phyloP scores from a whole-genome alignment of 1,284 basidiomycete species.

The Coniferiporia weirii region DNA sequence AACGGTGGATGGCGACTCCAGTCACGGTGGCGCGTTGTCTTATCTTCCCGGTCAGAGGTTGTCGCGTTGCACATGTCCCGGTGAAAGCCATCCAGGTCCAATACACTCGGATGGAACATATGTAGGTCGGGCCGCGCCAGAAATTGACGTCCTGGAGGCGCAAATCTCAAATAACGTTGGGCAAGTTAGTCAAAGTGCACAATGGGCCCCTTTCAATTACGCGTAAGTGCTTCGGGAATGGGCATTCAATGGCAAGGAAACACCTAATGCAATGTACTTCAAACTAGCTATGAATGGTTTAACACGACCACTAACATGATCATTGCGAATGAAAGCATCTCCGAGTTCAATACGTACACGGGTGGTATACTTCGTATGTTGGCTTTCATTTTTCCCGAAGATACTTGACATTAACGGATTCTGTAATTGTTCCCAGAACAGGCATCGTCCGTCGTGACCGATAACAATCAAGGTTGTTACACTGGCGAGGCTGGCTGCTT shows the following conservation, averaged over 20 bases:
- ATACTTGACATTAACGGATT: not conserved
- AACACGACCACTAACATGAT: conserved; percentile 40
- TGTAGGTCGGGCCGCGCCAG: conserved; percentile 45
- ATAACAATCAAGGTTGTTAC: conserved; percentile 38
- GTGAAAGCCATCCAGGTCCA: conserved; percentile 54
- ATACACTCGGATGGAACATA: conserved; percentile 43
- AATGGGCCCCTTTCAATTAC: conserved; percentile 49
- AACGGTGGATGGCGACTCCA: conserved; percentile 38
- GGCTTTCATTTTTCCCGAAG: not conserved
- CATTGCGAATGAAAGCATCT: conserved; percentile 39
- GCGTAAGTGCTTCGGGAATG: conserved; percentile 7
- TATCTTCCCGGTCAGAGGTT: conserved; percentile 45
- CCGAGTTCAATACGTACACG: conserved; percentile 45
- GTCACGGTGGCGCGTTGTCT: conserved; percentile 28
- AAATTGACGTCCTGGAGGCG: conserved; percentile 44
- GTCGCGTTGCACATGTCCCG: conserved; percentile 53
- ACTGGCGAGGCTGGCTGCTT: conserved; percentile 40
- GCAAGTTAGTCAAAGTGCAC: conserved; percentile 42
- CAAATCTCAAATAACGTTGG: conserved; percentile 26
- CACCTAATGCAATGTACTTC: not conserved
- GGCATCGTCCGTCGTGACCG: conserved; percentile 34
- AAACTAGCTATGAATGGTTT: conserved; percentile 32
- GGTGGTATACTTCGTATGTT: conserved; percentile 41
- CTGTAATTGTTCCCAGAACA: conserved; percentile 31
- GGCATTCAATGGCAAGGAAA: not conserved